Percentiles rank a stretch among this genome's conserved stretches.
Conservation (phyloP, 1,284 basidiomycete genomes). For the Phlebopus sp. region DNA sequence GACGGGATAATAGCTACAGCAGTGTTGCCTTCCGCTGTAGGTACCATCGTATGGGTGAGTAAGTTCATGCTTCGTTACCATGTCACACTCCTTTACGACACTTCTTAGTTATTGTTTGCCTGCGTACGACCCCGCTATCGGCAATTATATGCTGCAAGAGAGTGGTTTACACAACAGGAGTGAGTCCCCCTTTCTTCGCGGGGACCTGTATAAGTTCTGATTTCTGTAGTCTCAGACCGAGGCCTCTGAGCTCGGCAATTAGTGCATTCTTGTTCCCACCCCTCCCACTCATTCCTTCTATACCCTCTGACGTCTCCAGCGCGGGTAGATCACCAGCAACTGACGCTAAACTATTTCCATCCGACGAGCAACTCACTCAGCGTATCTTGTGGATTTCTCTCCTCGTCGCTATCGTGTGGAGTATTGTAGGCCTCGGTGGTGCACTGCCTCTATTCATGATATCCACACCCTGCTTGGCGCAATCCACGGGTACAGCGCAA, state of each 20-base stretch:
- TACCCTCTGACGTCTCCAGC: constrained; percentile 55
- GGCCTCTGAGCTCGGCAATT: constrained; percentile 52
- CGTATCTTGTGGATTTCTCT: constrained; percentile 65
- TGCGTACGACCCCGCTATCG: constrained; percentile 63
- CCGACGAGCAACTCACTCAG: constrained; percentile 70
- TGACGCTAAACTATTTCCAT: constrained; percentile 60
- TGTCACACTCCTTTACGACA: constrained; percentile 8
- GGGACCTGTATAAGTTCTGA: neutral
- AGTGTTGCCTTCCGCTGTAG: constrained; percentile 53
- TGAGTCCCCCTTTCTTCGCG: constrained; percentile 36
- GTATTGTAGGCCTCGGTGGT: constrained; percentile 61
- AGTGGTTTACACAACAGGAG: constrained; percentile 73
- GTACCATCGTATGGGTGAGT: constrained; percentile 67
- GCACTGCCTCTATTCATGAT: constrained; percentile 72
- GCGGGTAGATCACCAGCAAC: constrained; percentile 45
- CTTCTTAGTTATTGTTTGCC: constrained; percentile 57
- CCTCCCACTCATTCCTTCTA: constrained; percentile 60
- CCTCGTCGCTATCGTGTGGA: constrained; percentile 61
- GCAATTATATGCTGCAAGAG: constrained; percentile 65
- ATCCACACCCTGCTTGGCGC: constrained; percentile 61
- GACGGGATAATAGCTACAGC: constrained; percentile 59
- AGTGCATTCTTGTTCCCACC: constrained; percentile 68
- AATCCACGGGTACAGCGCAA: constrained; percentile 42
- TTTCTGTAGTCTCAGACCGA: constrained; percentile 56
- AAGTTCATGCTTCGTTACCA: constrained; percentile 25